Evolutionary conservation across 2,329 filamentous ascomycete species (phyloP), one percentile per base, ranked within the genome.

Genomic region (Claviceps maximensis): DNA sequence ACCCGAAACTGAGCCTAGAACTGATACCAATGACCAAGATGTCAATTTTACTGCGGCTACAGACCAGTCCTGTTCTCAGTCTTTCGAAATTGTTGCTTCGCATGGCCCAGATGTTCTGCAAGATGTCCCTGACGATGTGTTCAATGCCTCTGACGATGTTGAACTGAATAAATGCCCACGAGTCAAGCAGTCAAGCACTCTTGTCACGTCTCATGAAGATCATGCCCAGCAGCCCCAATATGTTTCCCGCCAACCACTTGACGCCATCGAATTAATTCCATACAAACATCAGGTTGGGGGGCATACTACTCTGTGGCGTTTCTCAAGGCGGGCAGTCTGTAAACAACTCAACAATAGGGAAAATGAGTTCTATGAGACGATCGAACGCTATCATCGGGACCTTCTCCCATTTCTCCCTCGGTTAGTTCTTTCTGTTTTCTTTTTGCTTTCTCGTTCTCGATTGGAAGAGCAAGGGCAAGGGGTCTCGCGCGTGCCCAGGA

Each of bases 261-360:
- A 91, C 57, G 91, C 91, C 31, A 95, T 98, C 59, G 90, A 97
- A 67, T 76, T 98, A 55, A 95, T 96, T 62, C 93, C 93, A 1
- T 98, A 96, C 70, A 88, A 89, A 59, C 93, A 98, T 69, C 93
- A 98, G 69, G 93, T 98, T 53, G 93, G 93, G 54, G 93, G 93
- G 0, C 93, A 98, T 67, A 96, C 89, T 7, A 96, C 91, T 0
- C 79, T 98, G 38, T 98, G 95, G 79, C 85, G 91, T 44, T 97
- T 98, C 65, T 97, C 93, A 19, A 84, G 89, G 59, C 82, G 90
- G 61, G 93, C 93, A 53, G 90, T 98, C 12, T 98, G 93, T 76
- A 98, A 98, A 70, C 89, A 96, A 70, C 79, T 98, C 63, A 98
- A 95, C 68, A 98, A 95, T 67, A 81, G 91, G 63, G 93, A 98